Base-by-base conservation (phyloP, 306 rosid genomes). In the Lathyrus aphaca region DNA sequence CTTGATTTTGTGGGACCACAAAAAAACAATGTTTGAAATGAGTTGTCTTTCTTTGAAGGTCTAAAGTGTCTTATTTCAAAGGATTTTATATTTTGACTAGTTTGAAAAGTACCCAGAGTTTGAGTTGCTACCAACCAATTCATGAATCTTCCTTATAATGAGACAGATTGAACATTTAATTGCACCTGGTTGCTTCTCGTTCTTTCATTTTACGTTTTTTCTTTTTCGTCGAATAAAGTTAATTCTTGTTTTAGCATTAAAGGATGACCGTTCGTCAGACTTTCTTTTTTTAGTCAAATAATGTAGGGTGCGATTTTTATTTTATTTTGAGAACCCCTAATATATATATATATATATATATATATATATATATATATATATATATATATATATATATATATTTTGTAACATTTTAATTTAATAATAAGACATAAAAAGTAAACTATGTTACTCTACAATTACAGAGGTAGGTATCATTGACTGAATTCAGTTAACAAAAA, bases 1-100 rank as follows among this genome's bases (percentile, higher is more conserved):
- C 38, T 71, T 76, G 78, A 78, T 72, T 48, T 29, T 44, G 37
- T 49, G 71, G 81, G 82, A 19, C 82, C 78, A 17, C 10, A 7
- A 1, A 66, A 66, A 46, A 46, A 3, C 0, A 71, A 15, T 13
- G 25, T 35, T 23, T 23, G 29, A 64, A 73, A 37, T 29, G 1
- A 57, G 13, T 67, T 37, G 29, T 68, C 55, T 12, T 57, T 44
- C 3, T 27, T 64, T 44, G 37, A 70, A 43, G 61, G 38, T 48
- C 38, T 16, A 13, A 61, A 25, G 25, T 13, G 48, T 19, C 51
- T 53, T 50, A 6, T 35, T 56, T 25, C 1, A 3, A 5, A 21
- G 14, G 13, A 25, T 48, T 57, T 63, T 40, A 19, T 1, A 11
- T 54, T 45, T 48, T 42, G 57, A 69, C 80, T 5, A 5, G 6